Conservation (phyloP, 306 rosid genomes). For the Cucurbita ficifolia region DNA sequence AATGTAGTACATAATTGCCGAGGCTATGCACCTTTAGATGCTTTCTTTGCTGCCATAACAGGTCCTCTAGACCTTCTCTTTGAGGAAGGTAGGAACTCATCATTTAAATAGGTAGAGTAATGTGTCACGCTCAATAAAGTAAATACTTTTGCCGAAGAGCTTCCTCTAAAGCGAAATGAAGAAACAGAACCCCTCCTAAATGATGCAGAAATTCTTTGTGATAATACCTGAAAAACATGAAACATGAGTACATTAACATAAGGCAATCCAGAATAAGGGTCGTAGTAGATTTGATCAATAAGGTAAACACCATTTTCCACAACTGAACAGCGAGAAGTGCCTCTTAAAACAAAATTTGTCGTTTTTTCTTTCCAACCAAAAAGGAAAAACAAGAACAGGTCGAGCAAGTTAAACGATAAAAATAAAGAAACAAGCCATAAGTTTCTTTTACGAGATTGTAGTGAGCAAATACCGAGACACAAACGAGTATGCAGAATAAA, state of each 20-base stretch:
- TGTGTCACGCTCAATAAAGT: constrained; percentile 21
- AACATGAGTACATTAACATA: neutral
- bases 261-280: neutral
- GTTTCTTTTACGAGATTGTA: neutral
- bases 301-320: neutral
- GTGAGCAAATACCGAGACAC: neutral
- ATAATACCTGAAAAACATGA: constrained; percentile 34
- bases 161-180: constrained; percentile 30
- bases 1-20: neutral
- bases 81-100: constrained; percentile 37
- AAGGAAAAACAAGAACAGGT: neutral
- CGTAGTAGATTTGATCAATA: neutral
- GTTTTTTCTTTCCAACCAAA: neutral
- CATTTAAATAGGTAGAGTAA: constrained; percentile 30
- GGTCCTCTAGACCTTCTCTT: constrained; percentile 85
- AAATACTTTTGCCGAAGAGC: constrained; percentile 33
- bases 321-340: neutral
- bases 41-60: constrained; percentile 77
- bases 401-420: neutral
- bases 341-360: neutral
- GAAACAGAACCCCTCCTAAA: constrained; percentile 33
- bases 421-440: neutral
- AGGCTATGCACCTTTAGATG: constrained; percentile 42
- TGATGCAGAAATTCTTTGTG: constrained; percentile 33
- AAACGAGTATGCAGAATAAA: neutral